Evolutionary conservation across 2,329 filamentous ascomycete species (phyloP).

Genomic region (Talaromyces funiculosus): DNA sequence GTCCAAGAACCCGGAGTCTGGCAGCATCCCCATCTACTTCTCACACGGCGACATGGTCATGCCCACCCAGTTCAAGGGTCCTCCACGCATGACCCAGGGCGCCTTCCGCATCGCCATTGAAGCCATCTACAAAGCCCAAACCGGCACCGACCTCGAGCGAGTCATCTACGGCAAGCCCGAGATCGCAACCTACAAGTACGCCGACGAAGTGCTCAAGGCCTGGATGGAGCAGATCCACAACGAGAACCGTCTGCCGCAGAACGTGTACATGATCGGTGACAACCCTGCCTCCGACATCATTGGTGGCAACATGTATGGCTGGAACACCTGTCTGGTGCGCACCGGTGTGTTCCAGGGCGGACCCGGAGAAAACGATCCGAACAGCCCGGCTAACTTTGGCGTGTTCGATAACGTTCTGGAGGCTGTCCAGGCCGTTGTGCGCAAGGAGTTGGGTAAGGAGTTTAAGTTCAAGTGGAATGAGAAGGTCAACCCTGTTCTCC

Average conservation of each 20-base stretch:
- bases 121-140: constrained; percentile 59
- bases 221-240: constrained; percentile 75
- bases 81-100: constrained; percentile 65
- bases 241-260: constrained; percentile 61
- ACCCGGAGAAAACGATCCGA: constrained; percentile 62
- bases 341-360: constrained; percentile 70
- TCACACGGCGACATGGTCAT: constrained; percentile 61
- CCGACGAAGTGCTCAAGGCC: constrained; percentile 63
- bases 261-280: constrained; percentile 73
- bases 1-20: constrained; percentile 59
- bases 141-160: constrained; percentile 65
- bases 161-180: constrained; percentile 73
- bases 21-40: constrained; percentile 70
- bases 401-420: constrained; percentile 69
- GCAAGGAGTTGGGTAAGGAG: constrained; percentile 65
- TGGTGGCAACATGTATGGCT: constrained; percentile 74
- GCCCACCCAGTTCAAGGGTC: constrained; percentile 57
- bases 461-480: constrained; percentile 70
- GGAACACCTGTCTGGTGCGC: constrained; percentile 73
- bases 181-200: constrained; percentile 71
- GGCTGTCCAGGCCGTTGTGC: constrained; percentile 61
- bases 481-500: constrained; percentile 62
- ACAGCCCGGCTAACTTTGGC: constrained; percentile 72
- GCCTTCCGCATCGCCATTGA: constrained; percentile 70
- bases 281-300: constrained; percentile 70